These are phyloP conservation scores for Ustilago cynodontis DNA, from an alignment of 1,284 basidiomycete species.

Conservation along the genomic window DNA sequence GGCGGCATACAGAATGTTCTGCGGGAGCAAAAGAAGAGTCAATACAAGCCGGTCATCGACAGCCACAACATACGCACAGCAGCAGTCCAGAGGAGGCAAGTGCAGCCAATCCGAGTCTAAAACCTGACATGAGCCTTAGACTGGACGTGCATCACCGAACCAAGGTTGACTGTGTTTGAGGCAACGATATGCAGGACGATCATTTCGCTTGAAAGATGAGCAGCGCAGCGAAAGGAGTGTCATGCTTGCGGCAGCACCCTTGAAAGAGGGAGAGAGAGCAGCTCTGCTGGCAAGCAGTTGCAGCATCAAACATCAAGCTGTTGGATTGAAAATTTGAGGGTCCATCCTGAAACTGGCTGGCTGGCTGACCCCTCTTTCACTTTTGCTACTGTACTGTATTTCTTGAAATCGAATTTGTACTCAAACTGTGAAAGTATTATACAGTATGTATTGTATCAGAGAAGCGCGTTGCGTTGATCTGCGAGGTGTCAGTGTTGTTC, in stretches of 20 bases:
- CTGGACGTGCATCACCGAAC: constrained; percentile 1
- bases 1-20: constrained; percentile 12
- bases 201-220: background rate
- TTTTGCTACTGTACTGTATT: no score
- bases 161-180: constrained; percentile 2
- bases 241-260: background rate
- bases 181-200: constrained; percentile 2
- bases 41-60: background rate
- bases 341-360: background rate
- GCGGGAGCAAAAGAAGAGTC: background rate
- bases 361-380: background rate
- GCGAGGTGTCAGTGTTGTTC: constrained; percentile 38
- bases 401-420: background rate
- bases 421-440: background rate
- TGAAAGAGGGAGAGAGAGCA: background rate
- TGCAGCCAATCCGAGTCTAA: no score
- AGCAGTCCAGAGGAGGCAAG: no score
- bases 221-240: background rate
- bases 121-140: no score
- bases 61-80: background rate
- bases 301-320: background rate
- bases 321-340: background rate
- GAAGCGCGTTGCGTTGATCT: background rate
- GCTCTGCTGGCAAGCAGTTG: constrained; percentile 6
- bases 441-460: background rate